These are phyloP conservation scores for Podaxis mareebaensis DNA, from an alignment of 768 basidiomycete species.

Conservation along the genomic window DNA sequence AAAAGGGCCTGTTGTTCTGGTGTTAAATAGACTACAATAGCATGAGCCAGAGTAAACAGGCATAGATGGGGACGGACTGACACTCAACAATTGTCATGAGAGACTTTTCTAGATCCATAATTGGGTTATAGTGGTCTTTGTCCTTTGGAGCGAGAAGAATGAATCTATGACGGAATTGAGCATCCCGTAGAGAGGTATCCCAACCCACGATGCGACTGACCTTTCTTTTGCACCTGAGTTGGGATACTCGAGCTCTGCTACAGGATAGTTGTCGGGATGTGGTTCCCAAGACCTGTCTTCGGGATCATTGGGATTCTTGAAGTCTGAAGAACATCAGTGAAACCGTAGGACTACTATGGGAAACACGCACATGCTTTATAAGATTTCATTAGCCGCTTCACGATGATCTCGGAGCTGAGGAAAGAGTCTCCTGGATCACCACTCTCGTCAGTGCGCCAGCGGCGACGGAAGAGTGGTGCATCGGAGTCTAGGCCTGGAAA, in stretches of 20 bases:
- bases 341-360: background rate
- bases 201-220: conserved; percentile 36
- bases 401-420: conserved; percentile 66
- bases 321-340: conserved; percentile 48
- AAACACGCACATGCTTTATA: conserved; percentile 61
- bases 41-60: background rate
- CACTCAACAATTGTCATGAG: conserved; percentile 74
- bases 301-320: conserved; percentile 65
- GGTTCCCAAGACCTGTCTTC: conserved; percentile 65
- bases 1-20: conserved; percentile 65
- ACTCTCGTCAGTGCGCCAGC: conserved; percentile 53
- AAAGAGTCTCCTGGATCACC: conserved; percentile 53
- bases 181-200: background rate
- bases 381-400: conserved; percentile 59
- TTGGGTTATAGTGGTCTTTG: conserved; percentile 85
- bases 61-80: conserved; percentile 29
- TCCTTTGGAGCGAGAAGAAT: conserved; percentile 80
- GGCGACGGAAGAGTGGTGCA: conserved; percentile 37
- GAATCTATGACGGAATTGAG: conserved; percentile 46
- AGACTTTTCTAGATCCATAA: conserved; percentile 73
- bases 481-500: conserved; percentile 41
- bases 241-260: conserved; percentile 76
- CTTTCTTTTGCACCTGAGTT: conserved; percentile 68
- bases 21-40: conserved; percentile 54
- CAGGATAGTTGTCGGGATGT: conserved; percentile 60